A percentile compares a stretch with the other conserved stretches of the same genome.
Evolutionary conservation across 2,329 filamentous ascomycete species (phyloP).

Genomic region (Fusarium heterosporum): DNA sequence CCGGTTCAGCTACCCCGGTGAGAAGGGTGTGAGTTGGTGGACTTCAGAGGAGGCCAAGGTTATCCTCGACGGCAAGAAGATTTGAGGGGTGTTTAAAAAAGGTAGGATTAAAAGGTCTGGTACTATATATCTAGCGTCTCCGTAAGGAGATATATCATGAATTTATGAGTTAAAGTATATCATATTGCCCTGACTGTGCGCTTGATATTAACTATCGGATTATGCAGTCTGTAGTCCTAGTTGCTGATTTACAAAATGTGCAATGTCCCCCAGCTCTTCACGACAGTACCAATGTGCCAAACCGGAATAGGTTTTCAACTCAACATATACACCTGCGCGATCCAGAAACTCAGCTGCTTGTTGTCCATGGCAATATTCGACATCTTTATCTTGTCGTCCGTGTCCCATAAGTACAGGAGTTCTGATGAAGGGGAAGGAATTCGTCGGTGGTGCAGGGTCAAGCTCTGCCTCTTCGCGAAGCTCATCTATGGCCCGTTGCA

Average conservation of each 20-base stretch:
- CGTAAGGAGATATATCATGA: slow-evolving; percentile 24
- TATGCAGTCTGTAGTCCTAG: not conserved
- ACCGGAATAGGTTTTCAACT: slow-evolving; percentile 55
- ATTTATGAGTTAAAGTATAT: slow-evolving; percentile 27
- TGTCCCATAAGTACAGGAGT: slow-evolving; percentile 62
- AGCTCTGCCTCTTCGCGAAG: slow-evolving; percentile 48
- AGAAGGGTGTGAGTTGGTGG: slow-evolving; percentile 87
- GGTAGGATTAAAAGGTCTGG: not conserved
- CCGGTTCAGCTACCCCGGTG: slow-evolving; percentile 78
- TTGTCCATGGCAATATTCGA: slow-evolving; percentile 53
- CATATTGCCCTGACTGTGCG: not conserved
- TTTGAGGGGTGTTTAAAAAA: slow-evolving; percentile 51
- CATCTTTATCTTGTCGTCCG: slow-evolving; percentile 56
- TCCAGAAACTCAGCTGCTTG: slow-evolving; percentile 51
- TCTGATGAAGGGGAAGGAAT: slow-evolving; percentile 31
- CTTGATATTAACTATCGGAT: not conserved
- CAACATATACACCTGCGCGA: slow-evolving; percentile 50
- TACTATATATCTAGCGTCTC: slow-evolving; percentile 15
- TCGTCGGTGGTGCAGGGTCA: not conserved
- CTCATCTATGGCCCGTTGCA: slow-evolving; percentile 42
- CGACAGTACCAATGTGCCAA: slow-evolving; percentile 60
- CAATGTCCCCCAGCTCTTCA: slow-evolving; percentile 55
- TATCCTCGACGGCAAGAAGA: slow-evolving; percentile 74
- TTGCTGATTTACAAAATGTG: slow-evolving; percentile 46
- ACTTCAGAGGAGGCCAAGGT: slow-evolving; percentile 79